Base-by-base conservation (phyloP, 306 rosid species). In the Ormosia emarginata region DNA sequence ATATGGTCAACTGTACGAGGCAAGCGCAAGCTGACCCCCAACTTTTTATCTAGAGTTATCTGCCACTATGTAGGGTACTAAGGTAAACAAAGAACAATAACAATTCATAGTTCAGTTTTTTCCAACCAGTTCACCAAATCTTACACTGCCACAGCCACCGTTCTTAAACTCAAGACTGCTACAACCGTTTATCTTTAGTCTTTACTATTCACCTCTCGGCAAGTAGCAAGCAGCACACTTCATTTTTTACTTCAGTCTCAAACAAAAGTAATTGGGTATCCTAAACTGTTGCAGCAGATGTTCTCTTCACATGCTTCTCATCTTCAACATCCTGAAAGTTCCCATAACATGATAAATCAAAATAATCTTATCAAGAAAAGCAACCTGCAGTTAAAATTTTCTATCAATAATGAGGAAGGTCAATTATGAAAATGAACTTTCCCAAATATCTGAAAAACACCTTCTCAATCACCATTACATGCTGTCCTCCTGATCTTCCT, bases 301-400 rank as follows among this genome's bases (percentile, higher is more conserved):
- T 47, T 77, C 81, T 88, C 86, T 89, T 87, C 7, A 7, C 75
- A 24, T 69, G 80, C 83, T 91, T 91, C 82, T 92, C 98, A 59
- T 92, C 99, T 83, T 93, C 99, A 79, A 91, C 97, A 73, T 94
- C 99, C 99, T 96, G 90, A 59, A 79, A 85, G 59, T 81, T 41
- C 15, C 81, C 74, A 40, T 56, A 24, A 32, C 47, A 79, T 40
- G 36, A 79, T 30, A 67, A 71, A 75, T 43, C 52, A 30, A 72
- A 46, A 76, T 77, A 24, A 14, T 56, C 57, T 15, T 43, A 72
- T 78, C 59, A 34, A 71, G 9, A 40, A 43, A 63, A 33, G 55
- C 44, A 24, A 36, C 55, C 41, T 36, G 18, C 46, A 58, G 2
- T 49, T 15, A 30, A 49, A 59, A 33, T 15, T 39, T 67, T 77